These are phyloP conservation scores for Candida nitratophila DNA, from an alignment of 805 yeast species.

Conservation along the genomic window DNA sequence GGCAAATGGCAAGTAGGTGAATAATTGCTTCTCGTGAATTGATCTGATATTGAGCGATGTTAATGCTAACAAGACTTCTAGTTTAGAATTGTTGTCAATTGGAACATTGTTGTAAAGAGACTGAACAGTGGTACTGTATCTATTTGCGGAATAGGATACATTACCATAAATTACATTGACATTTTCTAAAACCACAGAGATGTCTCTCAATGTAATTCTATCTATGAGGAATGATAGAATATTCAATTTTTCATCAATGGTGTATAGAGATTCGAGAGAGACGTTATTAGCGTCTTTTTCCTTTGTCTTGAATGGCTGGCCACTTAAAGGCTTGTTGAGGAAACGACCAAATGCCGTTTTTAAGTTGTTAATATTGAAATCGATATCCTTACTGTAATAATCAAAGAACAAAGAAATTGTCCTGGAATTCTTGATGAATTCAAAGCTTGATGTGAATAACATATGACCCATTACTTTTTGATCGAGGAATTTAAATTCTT, in stretches of 20 bases:
- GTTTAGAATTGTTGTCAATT: background rate
- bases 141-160: background rate
- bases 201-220: background rate
- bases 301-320: background rate
- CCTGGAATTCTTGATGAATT: background rate
- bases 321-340: too few relatives aligned
- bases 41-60: background rate
- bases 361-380: background rate
- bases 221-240: background rate
- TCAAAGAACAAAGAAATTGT: background rate
- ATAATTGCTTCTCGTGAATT: background rate
- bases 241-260: background rate
- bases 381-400: background rate
- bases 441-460: background rate
- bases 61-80: background rate
- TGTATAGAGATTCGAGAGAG: background rate
- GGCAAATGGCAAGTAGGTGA: constrained; percentile 3
- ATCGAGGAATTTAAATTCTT: background rate
- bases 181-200: background rate
- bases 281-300: background rate
- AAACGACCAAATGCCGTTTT: background rate
- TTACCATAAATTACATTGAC: background rate
- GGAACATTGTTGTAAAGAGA: background rate
- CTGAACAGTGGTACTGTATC: background rate
- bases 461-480: background rate